Evolutionary conservation across 768 basidiomycete species (phyloP), one percentile per base, ranked within the genome.

Genomic region (Kwoniella sp.): DNA sequence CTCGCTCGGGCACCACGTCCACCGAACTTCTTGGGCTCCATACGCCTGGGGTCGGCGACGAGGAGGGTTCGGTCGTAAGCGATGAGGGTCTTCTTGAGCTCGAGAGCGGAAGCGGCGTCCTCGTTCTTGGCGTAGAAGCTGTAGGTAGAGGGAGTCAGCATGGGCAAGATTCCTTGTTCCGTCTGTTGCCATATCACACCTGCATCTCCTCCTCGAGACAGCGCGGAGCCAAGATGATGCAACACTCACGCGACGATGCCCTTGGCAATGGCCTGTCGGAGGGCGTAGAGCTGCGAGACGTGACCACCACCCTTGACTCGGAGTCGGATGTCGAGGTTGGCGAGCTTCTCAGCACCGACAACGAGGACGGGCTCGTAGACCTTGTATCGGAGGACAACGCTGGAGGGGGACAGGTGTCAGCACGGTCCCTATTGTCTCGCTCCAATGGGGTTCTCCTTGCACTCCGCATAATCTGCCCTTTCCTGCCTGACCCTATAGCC

Each of bases 21-120:
- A 82, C 92, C 93, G 76, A 98, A 96, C 67, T 93, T 95, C 85
- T 96, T 96, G 68, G 93, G 93, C 77, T 98, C 93, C 86, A 87
- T 88, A 80, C 93, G 86, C 79, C 95, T 84, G 59, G 75, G 75
- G 65, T 76, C 75, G 62, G 75, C 75, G 59, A 76, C 74, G 53
- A 76, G 69, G 87, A 75, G 67, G 54, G 72, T 65, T 59, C 75
- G 81, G 80, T 99, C 95, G 76, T 98, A 98, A 14, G 89, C 85
- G 57, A 95, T 88, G 64, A 98, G 79, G 76, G 88, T 89, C 83
- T 98, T 98, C 84, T 95, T 96, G 78, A 99, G 76, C 79, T 93
- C 92, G 78, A 99, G 83, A 22, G 93, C 90, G 67, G 88, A 90
- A 77, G 84, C 91, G 60, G 95, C 95, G 74, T 99, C 95, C 75